These are phyloP conservation scores for Angomonas ambiguus DNA, from an alignment of 208 protist genomes.

Conservation along the genomic window DNA sequence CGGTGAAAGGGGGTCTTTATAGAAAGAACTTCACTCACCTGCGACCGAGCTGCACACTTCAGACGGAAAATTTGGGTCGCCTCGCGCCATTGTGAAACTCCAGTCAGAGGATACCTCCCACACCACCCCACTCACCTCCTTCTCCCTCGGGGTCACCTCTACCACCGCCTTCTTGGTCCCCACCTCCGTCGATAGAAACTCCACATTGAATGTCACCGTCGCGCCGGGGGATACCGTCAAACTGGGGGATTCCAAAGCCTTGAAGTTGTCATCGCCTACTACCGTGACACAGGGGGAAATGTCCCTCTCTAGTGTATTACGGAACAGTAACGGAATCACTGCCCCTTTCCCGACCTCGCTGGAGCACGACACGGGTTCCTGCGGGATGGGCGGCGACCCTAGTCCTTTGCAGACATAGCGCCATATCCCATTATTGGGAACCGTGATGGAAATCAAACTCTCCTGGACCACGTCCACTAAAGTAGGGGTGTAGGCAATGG, in stretches of 20 bases:
- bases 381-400: constrained; percentile 48
- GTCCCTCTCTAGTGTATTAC: constrained; percentile 67
- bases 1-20: constrained; percentile 39
- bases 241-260: constrained; percentile 20
- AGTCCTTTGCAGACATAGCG: constrained; percentile 65
- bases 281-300: constrained; percentile 33
- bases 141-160: constrained; percentile 38
- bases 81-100: constrained; percentile 70
- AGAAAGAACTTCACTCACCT: constrained; percentile 41
- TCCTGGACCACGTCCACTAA: constrained; percentile 50
- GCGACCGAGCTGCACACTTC: constrained; percentile 50
- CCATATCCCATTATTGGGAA: constrained; percentile 76
- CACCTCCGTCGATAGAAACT: constrained; percentile 64
- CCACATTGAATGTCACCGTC: constrained; percentile 39
- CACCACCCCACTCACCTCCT: constrained; percentile 23
- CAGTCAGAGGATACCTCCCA: constrained; percentile 84
- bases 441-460: constrained; percentile 45
- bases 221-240: constrained; percentile 34
- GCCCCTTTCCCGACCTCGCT: constrained; percentile 43
- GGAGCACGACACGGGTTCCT: constrained; percentile 35
- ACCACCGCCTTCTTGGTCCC: constrained; percentile 50
- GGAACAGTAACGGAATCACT: constrained; percentile 47
- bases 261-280: constrained; percentile 27
- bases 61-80: constrained; percentile 37
- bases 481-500: constrained; percentile 79